Base-by-base conservation (phyloP, 2,329 filamentous ascomycete species). In the Phyllosticta paracitricarpa region DNA sequence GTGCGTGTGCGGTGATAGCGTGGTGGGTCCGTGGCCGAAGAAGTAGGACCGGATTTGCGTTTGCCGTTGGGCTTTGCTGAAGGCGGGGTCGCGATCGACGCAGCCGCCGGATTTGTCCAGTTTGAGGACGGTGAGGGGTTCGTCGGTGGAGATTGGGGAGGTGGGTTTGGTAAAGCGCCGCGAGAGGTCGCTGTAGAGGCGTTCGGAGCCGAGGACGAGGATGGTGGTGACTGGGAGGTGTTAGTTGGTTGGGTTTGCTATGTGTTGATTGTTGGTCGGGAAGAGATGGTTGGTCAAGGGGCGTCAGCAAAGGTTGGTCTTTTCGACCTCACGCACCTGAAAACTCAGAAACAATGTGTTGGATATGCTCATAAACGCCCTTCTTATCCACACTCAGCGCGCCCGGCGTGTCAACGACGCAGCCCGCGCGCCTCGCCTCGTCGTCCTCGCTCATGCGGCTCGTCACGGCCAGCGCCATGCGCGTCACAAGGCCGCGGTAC, bases 31-130 rank as follows among this genome's bases (percentile, higher is more conserved):
- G 1, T 89, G 88, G 9, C 94, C 94, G 71, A 97, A 99, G 77
- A 99, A 99, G 75, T 99, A 99, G 67, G 92, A 88, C 66, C 89
- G 88, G 58, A 97, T 91, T 57, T 89, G 83, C 0, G 88, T 84
- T 68, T 95, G 89, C 54, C 89, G 83, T 4, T 84, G 76, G 17
- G 85, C 81, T 68, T 89, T 88, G 80, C 92, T 84, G 72, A 90
- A 95, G 0, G 77, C 71, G 48, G 87, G 83, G 65, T 91, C 88
- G 56, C 90, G 83, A 68, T 89, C 84, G 1, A 89, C 89, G 48
- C 89, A 91, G 25, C 94, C 94, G 40, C 90, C 89, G 0, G 91
- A 95, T 71, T 91, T 91, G 64, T 91, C 85, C 12, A 99, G 80
- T 62, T 86, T 85, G 56, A 97, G 79, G 2, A 97, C 83, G 4